These are phyloP conservation scores for Dactylellina drechsleri DNA, from an alignment of 2,329 filamentous ascomycete species.

Conservation along the genomic window DNA sequence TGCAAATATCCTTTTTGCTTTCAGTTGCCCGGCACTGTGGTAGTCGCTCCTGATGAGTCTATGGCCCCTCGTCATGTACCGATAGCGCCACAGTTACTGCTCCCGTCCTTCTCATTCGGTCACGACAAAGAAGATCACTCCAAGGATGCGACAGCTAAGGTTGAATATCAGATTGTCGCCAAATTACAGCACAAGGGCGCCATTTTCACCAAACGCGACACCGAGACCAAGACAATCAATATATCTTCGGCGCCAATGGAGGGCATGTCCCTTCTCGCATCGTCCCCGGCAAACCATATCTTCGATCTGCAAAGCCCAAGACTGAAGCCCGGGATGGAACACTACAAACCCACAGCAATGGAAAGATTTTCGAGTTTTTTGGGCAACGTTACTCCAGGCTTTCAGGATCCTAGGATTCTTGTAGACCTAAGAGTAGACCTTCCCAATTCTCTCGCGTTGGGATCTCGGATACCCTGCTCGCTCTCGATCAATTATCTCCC, in stretches of 20 bases:
- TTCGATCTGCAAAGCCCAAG: conserved; percentile 26
- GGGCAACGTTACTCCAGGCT: conserved; percentile 14
- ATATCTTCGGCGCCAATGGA: conserved; percentile 39
- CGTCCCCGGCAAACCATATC: conserved; percentile 28
- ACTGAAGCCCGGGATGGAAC: conserved; percentile 40
- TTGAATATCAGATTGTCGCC: conserved; percentile 36
- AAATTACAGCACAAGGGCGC: conserved; percentile 44
- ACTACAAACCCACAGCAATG: conserved; percentile 38
- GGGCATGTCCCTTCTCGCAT: conserved; percentile 2
- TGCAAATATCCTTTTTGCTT: conserved; percentile 34
- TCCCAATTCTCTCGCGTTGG: conserved; percentile 32
- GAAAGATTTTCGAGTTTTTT: conserved; percentile 43
- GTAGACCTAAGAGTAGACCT: conserved; percentile 39
- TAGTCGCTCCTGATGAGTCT: conserved; percentile 35
- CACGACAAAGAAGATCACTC: not conserved
- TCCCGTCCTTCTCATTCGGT: conserved; percentile 39
- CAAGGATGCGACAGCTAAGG: conserved; percentile 17
- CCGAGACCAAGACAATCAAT: conserved; percentile 31
- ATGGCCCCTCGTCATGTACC: conserved; percentile 47
- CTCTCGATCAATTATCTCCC: conserved; percentile 38
- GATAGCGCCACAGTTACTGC: conserved; percentile 39
- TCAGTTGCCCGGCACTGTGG: conserved; percentile 33
- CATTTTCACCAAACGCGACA: conserved; percentile 49
- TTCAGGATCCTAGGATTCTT: conserved; percentile 40
- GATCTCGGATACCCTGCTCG: conserved; percentile 16